phyloP scores from a whole-genome alignment of 1,284 basidiomycete genomes.

The Marasmius tenuissimus region DNA sequence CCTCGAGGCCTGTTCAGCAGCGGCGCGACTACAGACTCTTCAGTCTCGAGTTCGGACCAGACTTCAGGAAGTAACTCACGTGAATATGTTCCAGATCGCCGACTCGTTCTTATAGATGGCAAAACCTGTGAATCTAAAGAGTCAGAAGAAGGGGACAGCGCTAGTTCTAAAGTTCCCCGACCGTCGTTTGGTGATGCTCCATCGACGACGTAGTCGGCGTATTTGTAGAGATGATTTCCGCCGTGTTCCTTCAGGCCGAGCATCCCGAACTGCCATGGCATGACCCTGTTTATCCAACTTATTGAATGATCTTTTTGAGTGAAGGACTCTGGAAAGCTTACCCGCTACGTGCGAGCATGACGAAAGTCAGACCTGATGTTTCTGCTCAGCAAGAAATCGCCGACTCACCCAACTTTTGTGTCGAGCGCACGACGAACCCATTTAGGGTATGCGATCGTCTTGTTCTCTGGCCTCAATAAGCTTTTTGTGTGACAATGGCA shows the following conservation, averaged over 20 bases:
- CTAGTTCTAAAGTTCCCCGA: slow-evolving; percentile 18
- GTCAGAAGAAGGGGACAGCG: neutral
- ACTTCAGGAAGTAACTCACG: slow-evolving; percentile 29
- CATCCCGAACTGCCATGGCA: slow-evolving; percentile 60
- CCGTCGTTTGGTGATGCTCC: slow-evolving; percentile 61
- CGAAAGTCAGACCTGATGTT: neutral
- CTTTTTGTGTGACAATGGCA: too few species aligned
- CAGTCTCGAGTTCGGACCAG: neutral
- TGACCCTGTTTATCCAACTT: slow-evolving; percentile 36
- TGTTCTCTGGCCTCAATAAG: slow-evolving; percentile 28
- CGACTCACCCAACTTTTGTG: slow-evolving; percentile 48
- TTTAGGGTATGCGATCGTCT: slow-evolving; percentile 46
- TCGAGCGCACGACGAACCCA: slow-evolving; percentile 52
- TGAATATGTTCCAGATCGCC: slow-evolving; percentile 49
- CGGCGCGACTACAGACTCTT: slow-evolving; percentile 3
- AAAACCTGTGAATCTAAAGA: slow-evolving; percentile 24
- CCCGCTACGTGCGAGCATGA: slow-evolving; percentile 23
- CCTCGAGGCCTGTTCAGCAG: neutral
- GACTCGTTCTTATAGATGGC: slow-evolving; percentile 56
- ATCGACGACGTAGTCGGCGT: slow-evolving; percentile 48
- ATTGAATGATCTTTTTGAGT: neutral
- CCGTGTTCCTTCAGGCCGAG: slow-evolving; percentile 48
- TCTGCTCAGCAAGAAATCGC: neutral
- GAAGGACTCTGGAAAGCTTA: slow-evolving; percentile 11
- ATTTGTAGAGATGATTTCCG: slow-evolving; percentile 55